Evolutionary conservation across 2,329 filamentous ascomycete genomes (phyloP), one percentile per base, ranked within the genome.

Genomic region (Claviceps purpurea): DNA sequence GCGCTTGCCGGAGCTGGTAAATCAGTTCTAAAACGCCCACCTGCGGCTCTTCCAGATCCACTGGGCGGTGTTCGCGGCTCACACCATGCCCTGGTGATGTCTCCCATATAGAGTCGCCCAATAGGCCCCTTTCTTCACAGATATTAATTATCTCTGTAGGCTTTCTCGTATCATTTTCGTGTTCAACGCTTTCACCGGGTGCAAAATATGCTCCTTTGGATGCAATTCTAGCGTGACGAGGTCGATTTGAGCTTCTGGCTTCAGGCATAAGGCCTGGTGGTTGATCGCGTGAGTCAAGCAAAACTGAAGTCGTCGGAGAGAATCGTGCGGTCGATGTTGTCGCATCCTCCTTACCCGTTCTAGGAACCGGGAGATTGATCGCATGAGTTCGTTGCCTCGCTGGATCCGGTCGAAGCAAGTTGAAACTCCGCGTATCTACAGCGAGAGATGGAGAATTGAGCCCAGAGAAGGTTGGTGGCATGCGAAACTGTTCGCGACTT

Each of bases 221-320:
- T 50, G 63, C 70, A 61, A 70, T 67, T 53, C 69, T 69, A 58
- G 72, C 59, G 56, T 69, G 66, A 22, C 75, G 73, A 14, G 67
- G 65, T 50, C 71, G 67, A 54, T 78, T 70, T n/a, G 70, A 61
- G 49, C 73, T 77, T 41, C 73, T 71, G 18, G 61, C 67, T 2
- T 69, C 68, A 39, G 71, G 64, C 5, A 70, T 69, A 10, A 75
- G 72, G 1, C 70, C 69, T 1, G 74, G 71, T 5, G 85, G 85
- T 55, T 89, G 85, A 55, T 90, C 82, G 61, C 87, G 85, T 2
- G 85, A 81, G 65, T 90, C 86, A 2, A 90, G 72, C 1, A 90
- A 72, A 57, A 87, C 78, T 1, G 85, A 89, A 18, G 81, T 79
- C 76, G 87, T 82, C 4, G 84, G 84, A 10, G 82, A 85, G 4